phyloP scores from a whole-genome alignment of 768 basidiomycete species.

The Kwoniella bestiolae region DNA sequence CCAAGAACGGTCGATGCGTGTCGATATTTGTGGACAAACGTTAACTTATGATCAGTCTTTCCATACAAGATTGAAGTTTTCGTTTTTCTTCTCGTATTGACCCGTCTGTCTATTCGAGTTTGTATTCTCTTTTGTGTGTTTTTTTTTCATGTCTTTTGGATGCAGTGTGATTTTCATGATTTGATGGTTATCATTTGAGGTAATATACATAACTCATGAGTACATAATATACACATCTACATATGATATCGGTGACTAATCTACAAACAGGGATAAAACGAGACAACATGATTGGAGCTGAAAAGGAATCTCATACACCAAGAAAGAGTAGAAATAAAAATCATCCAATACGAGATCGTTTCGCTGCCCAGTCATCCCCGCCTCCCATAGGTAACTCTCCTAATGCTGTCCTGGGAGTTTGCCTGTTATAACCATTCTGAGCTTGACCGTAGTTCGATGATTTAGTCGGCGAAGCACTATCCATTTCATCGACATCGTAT shows the following conservation, averaged over 20 bases:
- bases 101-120: background rate
- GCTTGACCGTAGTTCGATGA: background rate
- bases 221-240: no score
- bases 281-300: constrained; percentile 8
- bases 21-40: background rate
- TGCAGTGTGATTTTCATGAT: constrained; percentile 5
- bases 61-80: background rate
- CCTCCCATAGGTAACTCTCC: constrained; percentile 29
- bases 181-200: background rate
- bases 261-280: background rate
- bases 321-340: background rate
- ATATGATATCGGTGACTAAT: background rate
- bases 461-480: constrained; percentile 38
- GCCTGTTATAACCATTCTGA: background rate
- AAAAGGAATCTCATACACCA: background rate
- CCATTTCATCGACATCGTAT: background rate
- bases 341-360: constrained; percentile 22
- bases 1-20: background rate
- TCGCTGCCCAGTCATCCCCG: constrained; percentile 24
- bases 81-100: background rate
- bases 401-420: constrained; percentile 30
- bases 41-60: background rate
- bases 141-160: constrained; percentile 10
- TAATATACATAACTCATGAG: background rate
- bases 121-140: background rate